Evolutionary conservation across 2,329 filamentous ascomycete species (phyloP), one percentile per base, ranked within the genome.

Genomic region (Ophiostoma fasciatum): DNA sequence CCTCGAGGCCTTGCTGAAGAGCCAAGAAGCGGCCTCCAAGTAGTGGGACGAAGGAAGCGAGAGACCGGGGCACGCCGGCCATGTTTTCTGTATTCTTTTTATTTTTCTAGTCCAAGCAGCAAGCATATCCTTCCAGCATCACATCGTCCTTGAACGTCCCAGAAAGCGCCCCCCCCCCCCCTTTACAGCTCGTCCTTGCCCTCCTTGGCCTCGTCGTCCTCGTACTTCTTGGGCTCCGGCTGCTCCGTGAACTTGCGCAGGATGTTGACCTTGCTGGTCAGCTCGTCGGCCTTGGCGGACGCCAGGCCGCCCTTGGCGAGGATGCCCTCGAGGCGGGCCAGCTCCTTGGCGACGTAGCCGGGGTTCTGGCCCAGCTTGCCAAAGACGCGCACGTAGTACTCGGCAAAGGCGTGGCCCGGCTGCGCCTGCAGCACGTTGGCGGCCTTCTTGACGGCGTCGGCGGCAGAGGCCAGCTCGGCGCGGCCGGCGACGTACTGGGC

Each of bases 331-430:
- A 96, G 67, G 45, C 88, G 74, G 42, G 75, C 68, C 44, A 87
- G 65, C 68, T 96, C 88, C 74, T 94, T 96, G 53, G 73, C 63
- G 33, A 76, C 83, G 53, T 83, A 94, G 35, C 66, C 78, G 42
- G 80, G 68, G 61, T 80, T 92, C 57, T 78, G 67, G 54, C 64
- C 68, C 45, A 90, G 63, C 74, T 94, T 96, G 55, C 82, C 74
- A 42, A 90, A 80, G 37, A 93, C 85, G 56, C 82, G 83, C 56
- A 90, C 67, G 59, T 98, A 96, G 72, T 98, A 98, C 60, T 87
- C 71, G 31, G 83, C 83, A 53, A 88, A 93, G 65, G 82, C 83
- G 58, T 78, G 59, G 57, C 74, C 63, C 11, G 62, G 63, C 42
- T 62, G 56, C 36, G 71, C 76, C 61, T 78, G 72, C 35, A 90